These are phyloP conservation scores for Mucor circinelloides DNA, from an alignment of 371 early-diverging fungal genomes.

Conservation along the genomic window DNA sequence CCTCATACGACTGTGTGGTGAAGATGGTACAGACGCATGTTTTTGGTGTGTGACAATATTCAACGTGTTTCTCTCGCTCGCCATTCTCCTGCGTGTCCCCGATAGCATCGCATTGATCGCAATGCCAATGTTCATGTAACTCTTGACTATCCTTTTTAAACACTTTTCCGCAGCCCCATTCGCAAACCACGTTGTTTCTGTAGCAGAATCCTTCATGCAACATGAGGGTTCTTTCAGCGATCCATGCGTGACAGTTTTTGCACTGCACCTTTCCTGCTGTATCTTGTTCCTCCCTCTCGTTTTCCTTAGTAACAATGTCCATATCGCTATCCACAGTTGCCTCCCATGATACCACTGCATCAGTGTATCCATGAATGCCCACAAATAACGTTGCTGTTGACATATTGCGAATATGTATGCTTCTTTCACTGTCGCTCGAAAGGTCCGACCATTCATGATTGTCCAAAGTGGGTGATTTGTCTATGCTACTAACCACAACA, in stretches of 20 bases:
- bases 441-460: constrained; percentile 42
- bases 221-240: constrained; percentile 58
- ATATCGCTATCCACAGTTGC: constrained; percentile 3
- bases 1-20: constrained; percentile 40
- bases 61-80: constrained; percentile 64
- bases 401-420: not conserved
- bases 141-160: constrained; percentile 70
- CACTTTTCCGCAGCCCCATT: constrained; percentile 62
- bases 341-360: constrained; percentile 30
- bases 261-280: constrained; percentile 61
- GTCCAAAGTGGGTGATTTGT: constrained; percentile 37
- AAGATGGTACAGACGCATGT: constrained; percentile 62
- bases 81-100: constrained; percentile 43
- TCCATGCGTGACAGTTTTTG: constrained; percentile 70
- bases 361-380: constrained; percentile 47
- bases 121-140: constrained; percentile 81
- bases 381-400: constrained; percentile 29
- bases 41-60: constrained; percentile 62
- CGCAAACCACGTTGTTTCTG: constrained; percentile 77
- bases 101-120: constrained; percentile 64
- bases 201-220: constrained; percentile 80
- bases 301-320: not conserved
- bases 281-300: constrained; percentile 15
- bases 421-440: constrained; percentile 29
- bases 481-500: constrained; percentile 29